Percentiles rank a stretch among this genome's conserved stretches.
phyloP scores from a whole-genome alignment of 129 eudicot genomes.

The Chrysanthemum makinoi region DNA sequence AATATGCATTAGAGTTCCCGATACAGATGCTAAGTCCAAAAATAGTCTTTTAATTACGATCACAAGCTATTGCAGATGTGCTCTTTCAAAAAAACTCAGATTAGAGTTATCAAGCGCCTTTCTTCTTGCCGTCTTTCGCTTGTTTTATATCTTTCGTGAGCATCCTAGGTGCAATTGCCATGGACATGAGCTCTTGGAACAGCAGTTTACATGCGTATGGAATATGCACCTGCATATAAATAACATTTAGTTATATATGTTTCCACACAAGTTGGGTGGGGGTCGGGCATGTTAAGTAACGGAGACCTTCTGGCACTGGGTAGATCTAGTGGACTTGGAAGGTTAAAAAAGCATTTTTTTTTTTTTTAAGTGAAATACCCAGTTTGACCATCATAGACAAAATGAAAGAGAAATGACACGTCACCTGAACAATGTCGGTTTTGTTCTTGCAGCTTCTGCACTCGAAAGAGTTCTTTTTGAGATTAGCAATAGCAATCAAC shows the following conservation, averaged over 20 bases:
- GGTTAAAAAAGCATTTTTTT: too few relatives aligned
- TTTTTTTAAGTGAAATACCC: too few relatives aligned
- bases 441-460: slow-evolving; percentile 94
- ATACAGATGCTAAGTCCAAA: background rate
- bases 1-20: background rate
- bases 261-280: background rate
- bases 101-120: slow-evolving; percentile 37
- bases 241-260: background rate
- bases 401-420: too few relatives aligned
- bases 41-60: slow-evolving; percentile 14
- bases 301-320: background rate
- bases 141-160: slow-evolving; percentile 75
- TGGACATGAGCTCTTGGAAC: slow-evolving; percentile 93
- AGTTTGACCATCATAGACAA: too few relatives aligned
- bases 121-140: slow-evolving; percentile 58
- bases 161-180: slow-evolving; percentile 99
- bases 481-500: slow-evolving; percentile 77
- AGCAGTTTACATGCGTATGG: slow-evolving; percentile 93
- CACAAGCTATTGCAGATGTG: slow-evolving; percentile 14
- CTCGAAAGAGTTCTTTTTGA: slow-evolving; percentile 83
- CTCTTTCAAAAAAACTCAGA: background rate
- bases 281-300: background rate
- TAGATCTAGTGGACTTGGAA: too few relatives aligned
- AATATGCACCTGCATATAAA: slow-evolving; percentile 65
- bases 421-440: slow-evolving; percentile 90